Evolutionary conservation across 345 rosid genomes (phyloP).

Genomic region (Mallotus nudiflorus): DNA sequence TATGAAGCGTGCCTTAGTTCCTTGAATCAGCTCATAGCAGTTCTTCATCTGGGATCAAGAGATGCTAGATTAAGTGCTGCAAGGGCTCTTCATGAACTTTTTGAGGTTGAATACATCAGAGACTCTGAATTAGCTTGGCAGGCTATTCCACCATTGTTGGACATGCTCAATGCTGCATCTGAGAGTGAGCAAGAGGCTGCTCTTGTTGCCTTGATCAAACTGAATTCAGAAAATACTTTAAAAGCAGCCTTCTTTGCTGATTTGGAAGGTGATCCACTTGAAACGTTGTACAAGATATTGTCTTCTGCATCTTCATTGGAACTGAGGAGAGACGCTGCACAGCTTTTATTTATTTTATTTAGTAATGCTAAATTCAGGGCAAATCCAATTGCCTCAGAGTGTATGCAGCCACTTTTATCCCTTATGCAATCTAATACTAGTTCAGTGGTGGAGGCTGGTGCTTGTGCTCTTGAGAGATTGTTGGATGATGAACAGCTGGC

Average conservation of each 20-base stretch:
- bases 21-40: conserved; percentile 84
- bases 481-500: conserved; percentile 69
- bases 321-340: conserved; percentile 72
- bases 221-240: conserved; percentile 56
- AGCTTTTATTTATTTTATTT: conserved; percentile 63
- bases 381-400: conserved; percentile 54
- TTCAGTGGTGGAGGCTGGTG: conserved; percentile 59
- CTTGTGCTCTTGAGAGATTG: conserved; percentile 70
- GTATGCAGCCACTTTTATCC: conserved; percentile 58
- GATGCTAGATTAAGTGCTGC: conserved; percentile 79
- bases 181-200: conserved; percentile 80
- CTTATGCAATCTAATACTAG: conserved; percentile 58
- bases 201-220: conserved; percentile 68
- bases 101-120: conserved; percentile 64
- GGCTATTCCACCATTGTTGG: conserved; percentile 79
- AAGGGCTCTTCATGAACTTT: conserved; percentile 75
- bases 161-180: conserved; percentile 70
- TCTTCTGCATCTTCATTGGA: conserved; percentile 64
- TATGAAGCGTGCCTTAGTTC: conserved; percentile 68
- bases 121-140: conserved; percentile 71
- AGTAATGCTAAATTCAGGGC: conserved; percentile 52
- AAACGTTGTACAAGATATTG: conserved; percentile 55
- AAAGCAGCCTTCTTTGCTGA: conserved; percentile 51
- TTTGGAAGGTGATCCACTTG: conserved; percentile 64
- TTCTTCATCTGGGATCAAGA: conserved; percentile 74